phyloP scores from a whole-genome alignment of 768 basidiomycete genomes.

The Leccinum sublutescens region DNA sequence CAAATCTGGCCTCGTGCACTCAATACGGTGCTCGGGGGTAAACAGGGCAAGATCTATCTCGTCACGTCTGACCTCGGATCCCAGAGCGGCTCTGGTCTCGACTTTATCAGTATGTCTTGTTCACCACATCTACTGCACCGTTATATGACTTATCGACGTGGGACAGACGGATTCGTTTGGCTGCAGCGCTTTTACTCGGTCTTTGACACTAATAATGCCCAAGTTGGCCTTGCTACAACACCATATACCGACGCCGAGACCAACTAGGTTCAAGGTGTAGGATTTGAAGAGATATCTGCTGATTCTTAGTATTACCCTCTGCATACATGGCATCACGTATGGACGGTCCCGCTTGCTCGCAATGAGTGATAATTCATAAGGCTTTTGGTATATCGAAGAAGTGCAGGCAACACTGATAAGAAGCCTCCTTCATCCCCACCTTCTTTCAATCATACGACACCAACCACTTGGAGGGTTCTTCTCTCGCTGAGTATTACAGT shows the following conservation, averaged over 20 bases:
- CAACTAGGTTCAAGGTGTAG: background rate
- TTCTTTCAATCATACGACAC: no score
- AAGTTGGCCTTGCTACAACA: constrained; percentile 29
- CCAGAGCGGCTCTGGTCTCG: constrained; percentile 53
- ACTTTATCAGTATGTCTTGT: constrained; percentile 56
- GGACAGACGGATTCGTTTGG: constrained; percentile 53
- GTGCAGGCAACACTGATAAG: no score
- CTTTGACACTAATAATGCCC: constrained; percentile 38
- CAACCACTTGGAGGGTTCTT: no score
- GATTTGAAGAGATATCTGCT: background rate
- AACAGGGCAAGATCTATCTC: constrained; percentile 49
- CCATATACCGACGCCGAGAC: constrained; percentile 41
- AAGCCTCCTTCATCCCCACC: no score
- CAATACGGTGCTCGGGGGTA: constrained; percentile 58
- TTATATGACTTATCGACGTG: background rate
- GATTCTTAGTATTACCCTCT: background rate
- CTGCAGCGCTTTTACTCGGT: constrained; percentile 62
- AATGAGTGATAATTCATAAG: background rate
- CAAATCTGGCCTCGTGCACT: constrained; percentile 68
- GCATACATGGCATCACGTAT: background rate
- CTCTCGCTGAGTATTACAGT: no score
- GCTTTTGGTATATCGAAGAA: background rate
- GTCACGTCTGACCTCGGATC: constrained; percentile 52
- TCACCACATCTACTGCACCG: background rate
- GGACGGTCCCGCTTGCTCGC: background rate